Conservation (phyloP, 2,329 filamentous ascomycete species). For the Sphaerulina populicola region DNA sequence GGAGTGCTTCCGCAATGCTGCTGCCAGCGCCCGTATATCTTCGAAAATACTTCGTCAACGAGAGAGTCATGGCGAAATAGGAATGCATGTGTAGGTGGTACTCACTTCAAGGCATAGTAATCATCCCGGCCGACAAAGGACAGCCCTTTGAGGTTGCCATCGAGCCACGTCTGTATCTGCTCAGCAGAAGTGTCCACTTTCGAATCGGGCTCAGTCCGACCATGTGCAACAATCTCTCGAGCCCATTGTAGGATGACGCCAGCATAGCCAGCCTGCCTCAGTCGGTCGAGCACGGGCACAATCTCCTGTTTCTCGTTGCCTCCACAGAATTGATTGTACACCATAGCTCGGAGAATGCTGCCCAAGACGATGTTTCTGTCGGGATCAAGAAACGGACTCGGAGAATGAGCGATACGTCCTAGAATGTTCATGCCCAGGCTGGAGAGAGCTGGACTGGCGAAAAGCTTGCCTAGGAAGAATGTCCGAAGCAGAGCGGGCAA, state of each 20-base stretch:
- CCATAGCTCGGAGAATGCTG: constrained; percentile 39
- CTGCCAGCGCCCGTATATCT: constrained; percentile 15
- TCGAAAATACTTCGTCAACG: not conserved
- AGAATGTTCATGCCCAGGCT: constrained; percentile 29
- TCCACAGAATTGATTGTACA: constrained; percentile 53
- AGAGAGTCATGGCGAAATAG: not conserved
- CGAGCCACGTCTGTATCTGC: constrained; percentile 40
- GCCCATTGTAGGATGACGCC: constrained; percentile 50
- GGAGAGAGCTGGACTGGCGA: constrained; percentile 30
- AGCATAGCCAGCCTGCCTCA: constrained; percentile 45
- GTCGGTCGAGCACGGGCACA: constrained; percentile 37
- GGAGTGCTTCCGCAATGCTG: constrained; percentile 2
- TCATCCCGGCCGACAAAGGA: constrained; percentile 46
- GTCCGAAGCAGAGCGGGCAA: constrained; percentile 22
- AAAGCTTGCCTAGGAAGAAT: constrained; percentile 28
- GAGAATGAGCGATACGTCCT: constrained; percentile 37
- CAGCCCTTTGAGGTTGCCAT: constrained; percentile 47
- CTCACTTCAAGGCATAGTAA: constrained; percentile 45
- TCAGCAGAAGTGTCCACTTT: constrained; percentile 32
- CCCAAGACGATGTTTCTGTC: constrained; percentile 43
- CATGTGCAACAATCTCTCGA: constrained; percentile 37
- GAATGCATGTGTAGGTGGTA: not conserved
- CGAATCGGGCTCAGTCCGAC: constrained; percentile 31
- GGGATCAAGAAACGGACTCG: constrained; percentile 40
- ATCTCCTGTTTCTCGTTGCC: constrained; percentile 45